Evolutionary conservation across 495 filamentous ascomycete genomes (phyloP).

Genomic region (Lophium mytilinum): DNA sequence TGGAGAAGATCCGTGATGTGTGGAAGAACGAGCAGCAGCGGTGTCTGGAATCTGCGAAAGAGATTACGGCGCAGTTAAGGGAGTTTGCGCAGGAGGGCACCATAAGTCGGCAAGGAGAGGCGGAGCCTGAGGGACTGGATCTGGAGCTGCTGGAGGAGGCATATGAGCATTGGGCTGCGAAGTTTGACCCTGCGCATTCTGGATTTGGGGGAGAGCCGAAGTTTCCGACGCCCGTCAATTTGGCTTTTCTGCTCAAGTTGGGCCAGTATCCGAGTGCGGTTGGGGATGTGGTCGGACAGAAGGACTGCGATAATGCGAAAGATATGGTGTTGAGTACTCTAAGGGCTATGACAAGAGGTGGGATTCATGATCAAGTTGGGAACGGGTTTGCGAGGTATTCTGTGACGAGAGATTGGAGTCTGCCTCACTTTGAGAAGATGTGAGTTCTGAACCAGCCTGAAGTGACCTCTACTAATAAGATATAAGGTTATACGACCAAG

Average conservation of each 20-base stretch:
- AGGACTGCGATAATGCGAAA: slow-evolving; percentile 65
- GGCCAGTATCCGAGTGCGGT: slow-evolving; percentile 64
- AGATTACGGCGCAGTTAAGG: slow-evolving; percentile 69
- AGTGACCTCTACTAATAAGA: background rate
- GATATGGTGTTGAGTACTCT: slow-evolving; percentile 79
- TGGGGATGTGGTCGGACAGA: slow-evolving; percentile 73
- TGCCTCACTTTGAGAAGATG: slow-evolving; percentile 99
- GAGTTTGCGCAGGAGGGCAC: slow-evolving; percentile 85
- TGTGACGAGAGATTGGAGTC: slow-evolving; percentile 79
- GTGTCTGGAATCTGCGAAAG: slow-evolving; percentile 72
- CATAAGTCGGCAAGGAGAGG: slow-evolving; percentile 45
- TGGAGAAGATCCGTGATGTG: slow-evolving; percentile 69
- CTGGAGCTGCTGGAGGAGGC: slow-evolving; percentile 89
- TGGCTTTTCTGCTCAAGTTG: slow-evolving; percentile 74
- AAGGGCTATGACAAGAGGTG: slow-evolving; percentile 73
- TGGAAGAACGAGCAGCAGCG: slow-evolving; percentile 79
- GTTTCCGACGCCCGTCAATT: slow-evolving; percentile 81
- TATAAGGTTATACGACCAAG: slow-evolving; percentile 74
- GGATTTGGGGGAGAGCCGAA: slow-evolving; percentile 80
- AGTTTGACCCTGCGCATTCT: slow-evolving; percentile 69
- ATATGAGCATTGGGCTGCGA: slow-evolving; percentile 65
- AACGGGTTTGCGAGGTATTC: slow-evolving; percentile 87
- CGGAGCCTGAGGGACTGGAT: slow-evolving; percentile 56
- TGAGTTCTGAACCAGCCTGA: slow-evolving; percentile 7
- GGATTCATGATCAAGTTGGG: slow-evolving; percentile 87